phyloP scores from a whole-genome alignment of 305 asterid genomes.

The Nicotiana rustica region DNA sequence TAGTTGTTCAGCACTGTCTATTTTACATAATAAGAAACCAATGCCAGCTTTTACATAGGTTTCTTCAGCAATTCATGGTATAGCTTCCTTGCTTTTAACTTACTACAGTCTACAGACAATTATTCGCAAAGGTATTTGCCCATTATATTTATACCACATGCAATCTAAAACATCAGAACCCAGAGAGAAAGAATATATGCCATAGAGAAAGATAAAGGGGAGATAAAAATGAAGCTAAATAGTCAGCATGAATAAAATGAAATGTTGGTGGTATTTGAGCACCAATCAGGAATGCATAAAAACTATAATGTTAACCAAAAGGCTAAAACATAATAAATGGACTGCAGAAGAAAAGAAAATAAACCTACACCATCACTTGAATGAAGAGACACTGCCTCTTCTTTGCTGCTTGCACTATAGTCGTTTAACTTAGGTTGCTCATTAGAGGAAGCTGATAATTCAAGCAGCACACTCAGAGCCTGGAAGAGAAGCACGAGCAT shows the following conservation, averaged over 20 bases:
- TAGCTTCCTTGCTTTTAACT: conserved; percentile 2
- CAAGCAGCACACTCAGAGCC: conserved; percentile 83
- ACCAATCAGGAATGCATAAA: conserved; percentile 20
- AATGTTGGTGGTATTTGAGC: neutral
- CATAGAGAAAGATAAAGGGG: neutral
- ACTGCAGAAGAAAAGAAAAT: conserved; percentile 27
- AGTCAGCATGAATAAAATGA: neutral
- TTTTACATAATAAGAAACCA: conserved; percentile 15
- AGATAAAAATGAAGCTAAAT: conserved; percentile 9
- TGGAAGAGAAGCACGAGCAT: conserved; percentile 42
- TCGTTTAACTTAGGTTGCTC: conserved; percentile 46
- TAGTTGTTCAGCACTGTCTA: neutral
- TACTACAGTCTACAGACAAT: neutral
- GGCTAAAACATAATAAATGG: neutral
- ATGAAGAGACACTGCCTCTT: conserved; percentile 50
- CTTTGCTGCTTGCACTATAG: conserved; percentile 46
- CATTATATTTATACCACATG: neutral
- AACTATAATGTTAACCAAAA: neutral
- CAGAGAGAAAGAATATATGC: conserved; percentile 18
- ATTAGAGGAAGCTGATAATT: conserved; percentile 66
- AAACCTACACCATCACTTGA: conserved; percentile 60
- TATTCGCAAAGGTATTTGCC: neutral
- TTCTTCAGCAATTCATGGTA: conserved; percentile 17
- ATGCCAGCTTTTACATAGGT: conserved; percentile 6
- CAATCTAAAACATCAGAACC: conserved; percentile 16